Evolutionary conservation across 306 rosid genomes (phyloP), one percentile per base, ranked within the genome.

Genomic region (Styphnolobium japonicum): DNA sequence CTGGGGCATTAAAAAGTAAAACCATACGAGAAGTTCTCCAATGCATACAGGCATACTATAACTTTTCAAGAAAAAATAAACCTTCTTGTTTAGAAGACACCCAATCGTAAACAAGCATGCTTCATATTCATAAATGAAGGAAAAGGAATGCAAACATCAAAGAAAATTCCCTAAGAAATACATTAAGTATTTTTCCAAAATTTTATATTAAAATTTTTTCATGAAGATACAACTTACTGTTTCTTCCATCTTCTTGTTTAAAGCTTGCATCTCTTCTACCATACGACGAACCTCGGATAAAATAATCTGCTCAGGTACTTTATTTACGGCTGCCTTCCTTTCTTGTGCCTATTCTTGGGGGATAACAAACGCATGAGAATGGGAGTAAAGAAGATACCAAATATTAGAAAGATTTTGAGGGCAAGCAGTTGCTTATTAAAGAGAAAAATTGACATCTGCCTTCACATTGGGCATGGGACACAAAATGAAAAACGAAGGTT

Each of bases 251-350:
- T 90, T 87, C 86, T 80, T 95, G 78, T 95, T 95, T 67, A 92
- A 73, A 62, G 70, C 71, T 86, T 92, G 89, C 98, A 91, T 92
- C 84, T 90, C 98, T 73, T 87, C 96, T 37, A 95, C 97, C 98
- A 95, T 95, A 11, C 92, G 91, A 25, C 97, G 98, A 82, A 95
- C 94, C 76, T 91, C 97, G 10, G 90, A 72, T 71, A 95, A 55
- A 80, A 95, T 90, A 82, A 87, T 81, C 87, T 92, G 89, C 89
- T 95, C 97, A 14, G 98, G 98, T 34, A 91, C 73, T 89, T 85
- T 90, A 80, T 88, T 90, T 67, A 92, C 23, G 51, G 94, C 87
- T 46, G 89, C 91, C 81, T 84, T 92, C 91, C 84, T 92, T 81
- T 82, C 97, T 82, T 86, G 90, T 68, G 84, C 87, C 98, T 95